phyloP scores from a whole-genome alignment of 2,329 filamentous ascomycete genomes.

The Exophiala alcalophila region DNA sequence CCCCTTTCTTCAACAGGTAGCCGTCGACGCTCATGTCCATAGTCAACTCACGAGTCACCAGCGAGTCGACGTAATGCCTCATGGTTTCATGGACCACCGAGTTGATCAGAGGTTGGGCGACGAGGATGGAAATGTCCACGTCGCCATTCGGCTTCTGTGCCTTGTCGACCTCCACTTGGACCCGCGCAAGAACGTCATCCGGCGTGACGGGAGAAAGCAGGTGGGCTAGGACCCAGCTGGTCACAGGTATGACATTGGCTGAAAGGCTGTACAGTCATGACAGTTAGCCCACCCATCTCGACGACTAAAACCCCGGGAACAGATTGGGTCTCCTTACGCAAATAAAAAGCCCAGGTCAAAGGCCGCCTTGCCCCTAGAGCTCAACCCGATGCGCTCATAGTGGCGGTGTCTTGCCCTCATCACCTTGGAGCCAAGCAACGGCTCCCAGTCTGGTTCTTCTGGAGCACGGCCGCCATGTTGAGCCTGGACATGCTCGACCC shows the following conservation, averaged over 20 bases:
- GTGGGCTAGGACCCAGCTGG: slow-evolving; percentile 45
- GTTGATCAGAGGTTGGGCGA: slow-evolving; percentile 41
- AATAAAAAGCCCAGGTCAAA: slow-evolving; percentile 38
- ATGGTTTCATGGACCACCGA: slow-evolving; percentile 44
- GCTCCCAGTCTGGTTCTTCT: slow-evolving; percentile 12
- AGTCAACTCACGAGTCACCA: slow-evolving; percentile 19
- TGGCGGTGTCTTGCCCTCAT: slow-evolving; percentile 22
- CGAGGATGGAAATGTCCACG: slow-evolving; percentile 40
- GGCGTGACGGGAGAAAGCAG: slow-evolving; percentile 38
- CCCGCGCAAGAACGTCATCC: slow-evolving; percentile 37
- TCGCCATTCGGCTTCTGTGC: slow-evolving; percentile 37
- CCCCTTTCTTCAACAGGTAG: slow-evolving; percentile 16
- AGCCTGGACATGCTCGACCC: slow-evolving; percentile 2
- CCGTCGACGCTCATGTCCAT: slow-evolving; percentile 18
- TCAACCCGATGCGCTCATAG: slow-evolving; percentile 13
- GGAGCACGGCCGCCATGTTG: slow-evolving; percentile 4
- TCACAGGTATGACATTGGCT: slow-evolving; percentile 40
- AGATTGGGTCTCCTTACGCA: slow-evolving; percentile 21
- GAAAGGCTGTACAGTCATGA: slow-evolving; percentile 33
- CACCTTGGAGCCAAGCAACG: slow-evolving; percentile 1
- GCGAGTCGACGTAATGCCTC: slow-evolving; percentile 39
- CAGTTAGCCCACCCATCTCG: no score
- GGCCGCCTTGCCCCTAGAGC: slow-evolving; percentile 27
- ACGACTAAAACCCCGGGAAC: no score
- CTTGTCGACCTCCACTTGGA: slow-evolving; percentile 42